phyloP scores from a whole-genome alignment of 768 basidiomycete genomes.

The Nidula microcarpa region DNA sequence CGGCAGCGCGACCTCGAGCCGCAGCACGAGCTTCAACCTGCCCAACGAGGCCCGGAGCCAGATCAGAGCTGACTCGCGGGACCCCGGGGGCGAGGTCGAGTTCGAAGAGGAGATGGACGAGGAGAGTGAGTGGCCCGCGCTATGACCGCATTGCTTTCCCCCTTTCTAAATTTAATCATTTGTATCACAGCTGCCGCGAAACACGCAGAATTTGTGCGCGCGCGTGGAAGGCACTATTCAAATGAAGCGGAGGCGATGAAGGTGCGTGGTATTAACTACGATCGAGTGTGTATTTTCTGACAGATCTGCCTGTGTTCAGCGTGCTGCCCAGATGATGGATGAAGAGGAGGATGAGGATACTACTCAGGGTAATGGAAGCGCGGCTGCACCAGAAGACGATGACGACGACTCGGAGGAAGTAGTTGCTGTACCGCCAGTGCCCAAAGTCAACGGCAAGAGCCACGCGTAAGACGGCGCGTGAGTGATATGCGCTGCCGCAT shows the following conservation, averaged over 20 bases:
- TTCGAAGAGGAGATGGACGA: slow-evolving; percentile 84
- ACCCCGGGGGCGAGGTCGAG: slow-evolving; percentile 68
- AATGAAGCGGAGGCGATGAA: slow-evolving; percentile 95
- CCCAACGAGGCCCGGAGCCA: slow-evolving; percentile 65
- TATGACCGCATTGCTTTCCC: slow-evolving; percentile 1
- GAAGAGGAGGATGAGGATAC: slow-evolving; percentile 59
- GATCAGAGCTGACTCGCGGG: slow-evolving; percentile 52
- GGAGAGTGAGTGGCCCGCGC: slow-evolving; percentile 55
- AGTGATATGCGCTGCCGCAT: too few species aligned
- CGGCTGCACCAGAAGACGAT: slow-evolving; percentile 21
- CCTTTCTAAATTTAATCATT: neutral
- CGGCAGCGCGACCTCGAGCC: slow-evolving; percentile 59
- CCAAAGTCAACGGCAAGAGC: slow-evolving; percentile 26
- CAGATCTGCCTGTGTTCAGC: slow-evolving; percentile 32
- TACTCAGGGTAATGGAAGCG: slow-evolving; percentile 16
- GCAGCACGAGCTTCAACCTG: slow-evolving; percentile 82
- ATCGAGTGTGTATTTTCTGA: slow-evolving; percentile 5
- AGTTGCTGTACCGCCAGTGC: slow-evolving; percentile 1
- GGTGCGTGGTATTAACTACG: slow-evolving; percentile 36
- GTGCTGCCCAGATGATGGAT: slow-evolving; percentile 59
- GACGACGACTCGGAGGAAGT: slow-evolving; percentile 5
- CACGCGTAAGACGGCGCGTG: too few species aligned
- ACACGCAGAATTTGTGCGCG: slow-evolving; percentile 78
- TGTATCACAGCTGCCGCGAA: slow-evolving; percentile 63
- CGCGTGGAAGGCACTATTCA: slow-evolving; percentile 82